Base-by-base conservation (phyloP, 2,329 filamentous ascomycete genomes). In the Diplodia scrobiculata region DNA sequence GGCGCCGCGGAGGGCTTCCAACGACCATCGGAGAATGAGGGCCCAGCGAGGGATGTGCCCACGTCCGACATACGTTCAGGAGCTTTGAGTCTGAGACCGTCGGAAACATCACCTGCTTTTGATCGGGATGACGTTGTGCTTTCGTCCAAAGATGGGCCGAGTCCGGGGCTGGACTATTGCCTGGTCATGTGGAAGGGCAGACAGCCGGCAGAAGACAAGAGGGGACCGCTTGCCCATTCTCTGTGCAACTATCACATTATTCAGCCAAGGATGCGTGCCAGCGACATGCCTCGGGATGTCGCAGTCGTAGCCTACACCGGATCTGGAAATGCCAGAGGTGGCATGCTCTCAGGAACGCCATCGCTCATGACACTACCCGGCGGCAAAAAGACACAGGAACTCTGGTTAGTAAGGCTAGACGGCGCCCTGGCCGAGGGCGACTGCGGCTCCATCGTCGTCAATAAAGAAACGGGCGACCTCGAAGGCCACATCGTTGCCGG, bases 401-500 rank as follows among this genome's bases (percentile, higher is more conserved):
- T 70, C 2, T 70, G 67, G 47, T 29, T 32, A 5, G 66, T 70
- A 6, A 48, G 41, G 11, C 25, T 71, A 14, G 63, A 68, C 14
- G 36, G 25, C 0, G 19, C 38, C 0, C 63, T 72, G 5, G 29
- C 52, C 13, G 19, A 67, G 1, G 71, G 71, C 1, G 71, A 72
- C 48, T 69, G 69, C 36, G 70, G 71, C 6, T 69, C 69, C 0
- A 68, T 68, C 65, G 65, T 72, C 1, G 52, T 67, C 11, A 63
- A 68, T 34, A 11, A 58, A 2, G 21, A 45, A n/a, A 51, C 68
- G 1, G 62, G 66, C 0, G 45, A 47, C 9, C 36, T 72, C 1
- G 66, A 70, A 47, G 71, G 70, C 11, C 70, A 72, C 45, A 67
- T 72, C 29, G 63, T 72, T 21, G 69, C 70, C 1, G 70, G 69